Base-by-base conservation (phyloP, 1,139 yeast genomes). In the Casaregolazyma lundiana region DNA sequence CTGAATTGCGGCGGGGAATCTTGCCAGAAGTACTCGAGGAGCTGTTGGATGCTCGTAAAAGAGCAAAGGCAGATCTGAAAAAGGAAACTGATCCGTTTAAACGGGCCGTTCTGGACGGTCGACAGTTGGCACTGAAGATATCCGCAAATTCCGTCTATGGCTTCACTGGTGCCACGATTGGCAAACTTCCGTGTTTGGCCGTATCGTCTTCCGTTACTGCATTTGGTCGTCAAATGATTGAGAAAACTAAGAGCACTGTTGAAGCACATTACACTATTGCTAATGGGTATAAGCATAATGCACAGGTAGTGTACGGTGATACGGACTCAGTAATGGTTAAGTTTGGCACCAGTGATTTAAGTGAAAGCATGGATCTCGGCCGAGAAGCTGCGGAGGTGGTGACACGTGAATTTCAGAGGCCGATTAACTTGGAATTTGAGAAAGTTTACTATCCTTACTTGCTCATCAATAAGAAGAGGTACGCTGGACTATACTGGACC, bases 271-370 rank as follows among this genome's bases (percentile, higher is more conserved):
- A 89, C 61, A 76, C 82, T 11, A 82, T 80, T 26, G 80, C 79
- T 47, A 89, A 92, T 65, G 97, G 97, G 1, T 84, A 74, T 59
- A 75, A 78, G 16, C 81, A 76, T 62, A 95, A 94, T 68, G 84
- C 97, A 0, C 78, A 84, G 55, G 98, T 94, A 52, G 84, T 94
- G 38, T 94, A 94, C 64, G 99, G 99, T 71, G 99, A 94, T 68
- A 94, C 99, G 0, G 99, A 94, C 76, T 94, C 98, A 6, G 99
- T 94, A 15, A 94, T 94, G 98, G 97, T 94, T 39, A 89, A 88
- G 61, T 94, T 94, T 69, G 99, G 99, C 1, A 79, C 82, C 35
- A 70, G 72, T n/a, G 96, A 89, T 60, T 66, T 92, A 51, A 80
- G 73, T 48, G 84, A 85, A 26, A 87, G 96, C 57, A 94, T 94